Evolutionary conservation across 768 basidiomycete genomes (phyloP), one percentile per base, ranked within the genome.

Genomic region (Podaxis sp.): DNA sequence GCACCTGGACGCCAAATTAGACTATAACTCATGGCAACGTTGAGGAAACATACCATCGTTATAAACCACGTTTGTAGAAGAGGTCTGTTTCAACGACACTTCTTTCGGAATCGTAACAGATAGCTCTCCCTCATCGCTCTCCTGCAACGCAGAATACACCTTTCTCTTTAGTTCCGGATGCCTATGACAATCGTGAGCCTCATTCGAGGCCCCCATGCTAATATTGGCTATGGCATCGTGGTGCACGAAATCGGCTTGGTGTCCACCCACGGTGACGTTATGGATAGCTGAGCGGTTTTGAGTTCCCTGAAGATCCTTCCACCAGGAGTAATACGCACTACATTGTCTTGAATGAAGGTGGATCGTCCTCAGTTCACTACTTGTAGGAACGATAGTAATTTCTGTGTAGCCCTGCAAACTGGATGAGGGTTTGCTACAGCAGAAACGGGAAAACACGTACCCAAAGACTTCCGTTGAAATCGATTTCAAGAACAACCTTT

Each of bases 151-250:
- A 0, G 93, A 86, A 78, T 95, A 99, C 44, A 97, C 75, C 76
- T 89, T 90, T 63, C 97, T 84, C 80, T 97, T 99, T 63, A 96
- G 80, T 72, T 97, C 97, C 5, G 95, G 93, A 76, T 96, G 95
- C 59, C 86, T 84, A 70, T 95, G 93, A 63, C 91, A 88, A 72
- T 97, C 93, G 67, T 84, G 82, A 11, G 86, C 80, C 66, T 88
- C 87, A 26, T 72, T 72, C 15, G 76, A 69, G 0, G 73, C 67
- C 48, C 83, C 87, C 69, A 88, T 80, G 65, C 78, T 81, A 67
- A 93, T 78, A 66, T 83, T 86, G 26, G 82, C 79, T 59, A 93
- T 82, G 13, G 90, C 86, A 76, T 96, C 92, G 70, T 86, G 79
- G 72, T 92, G 88, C 6, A 85, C 80, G 73, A 93, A 96, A 64